Base-by-base conservation (phyloP, 2,329 filamentous ascomycete species). In the Xenoacremonium recifei region DNA sequence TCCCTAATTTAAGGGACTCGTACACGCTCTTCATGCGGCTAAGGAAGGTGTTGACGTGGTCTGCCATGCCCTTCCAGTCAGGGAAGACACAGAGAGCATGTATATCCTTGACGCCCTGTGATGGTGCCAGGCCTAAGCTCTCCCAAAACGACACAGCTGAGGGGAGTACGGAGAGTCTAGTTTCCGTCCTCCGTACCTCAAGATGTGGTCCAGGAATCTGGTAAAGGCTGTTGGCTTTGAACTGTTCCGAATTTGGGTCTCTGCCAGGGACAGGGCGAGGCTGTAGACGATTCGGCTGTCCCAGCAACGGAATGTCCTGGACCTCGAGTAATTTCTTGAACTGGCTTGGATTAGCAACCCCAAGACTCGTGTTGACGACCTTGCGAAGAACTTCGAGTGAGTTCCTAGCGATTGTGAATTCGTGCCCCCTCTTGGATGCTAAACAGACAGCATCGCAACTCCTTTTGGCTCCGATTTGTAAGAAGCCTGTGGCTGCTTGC, bases 131-230 rank as follows among this genome's bases (percentile, higher is more conserved):
- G 0, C 87, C 86, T 15, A 95, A 69, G 35, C 84, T 82, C 58
- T 93, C 88, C 89, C 89, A 95, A 57, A 93, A 95, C 1, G 76
- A 69, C 16, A 92, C 69, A 0, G 87, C 85, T 1, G 87, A 79
- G 2, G 89, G 86, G 17, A 92, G 70, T 29, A 95, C 72, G 10
- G 89, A 88, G 42, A 90, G 76, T 35, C 77, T 79, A 2, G 76
- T 75, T 29, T 89, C 85, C 16, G 82, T 79, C 39, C 88, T 76
- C 36, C 84, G 82, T 10, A 95, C 71, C 50, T 88, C 82, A 27
- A 93, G 69, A 55, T 87, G 84, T 2, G 88, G 87, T 1, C 82
- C 71, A 2, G 79, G 76, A 3, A 93, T 78, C 30, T 74, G 70
- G 49, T 85, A 85, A 3, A 84, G 65, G 47, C 73, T 77, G 39